A percentile compares a stretch with the other conserved stretches of the same genome.
Conservation (phyloP, 1,139 yeast genomes). For the Geotrichum bryndzae region DNA sequence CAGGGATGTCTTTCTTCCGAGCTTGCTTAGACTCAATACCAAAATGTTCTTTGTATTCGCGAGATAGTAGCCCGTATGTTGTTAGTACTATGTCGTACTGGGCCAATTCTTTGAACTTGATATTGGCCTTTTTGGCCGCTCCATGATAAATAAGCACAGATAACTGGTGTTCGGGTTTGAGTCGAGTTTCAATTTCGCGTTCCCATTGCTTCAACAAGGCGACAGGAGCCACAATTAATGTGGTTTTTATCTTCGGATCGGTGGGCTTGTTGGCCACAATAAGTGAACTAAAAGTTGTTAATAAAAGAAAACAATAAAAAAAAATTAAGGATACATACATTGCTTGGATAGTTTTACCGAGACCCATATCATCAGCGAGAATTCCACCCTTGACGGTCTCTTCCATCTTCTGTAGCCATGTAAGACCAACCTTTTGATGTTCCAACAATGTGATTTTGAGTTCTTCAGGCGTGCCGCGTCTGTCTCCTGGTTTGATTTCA, state of each 20-base stretch:
- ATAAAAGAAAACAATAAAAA: background rate
- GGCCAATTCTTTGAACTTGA: constrained; percentile 45
- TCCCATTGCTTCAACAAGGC: constrained; percentile 81
- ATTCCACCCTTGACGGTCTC: constrained; percentile 61
- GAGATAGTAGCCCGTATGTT: constrained; percentile 66
- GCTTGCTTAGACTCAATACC: constrained; percentile 34
- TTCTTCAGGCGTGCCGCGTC: constrained; percentile 64
- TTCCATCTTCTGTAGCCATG: constrained; percentile 75
- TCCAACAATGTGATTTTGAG: constrained; percentile 61
- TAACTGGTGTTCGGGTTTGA: constrained; percentile 45
- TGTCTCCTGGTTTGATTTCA: constrained; percentile 39
- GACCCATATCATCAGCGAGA: constrained; percentile 91
- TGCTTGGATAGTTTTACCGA: constrained; percentile 86
- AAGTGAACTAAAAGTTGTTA: constrained; percentile 37
- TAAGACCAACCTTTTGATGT: constrained; percentile 81
- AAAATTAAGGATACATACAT: constrained; percentile 34
- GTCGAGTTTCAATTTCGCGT: constrained; percentile 60
- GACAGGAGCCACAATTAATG: constrained; percentile 80
- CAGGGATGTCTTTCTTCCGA: constrained; percentile 32
- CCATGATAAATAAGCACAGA: constrained; percentile 61
- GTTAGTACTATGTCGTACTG: constrained; percentile 69
- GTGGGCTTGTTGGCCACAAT: constrained; percentile 51
- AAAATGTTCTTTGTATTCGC: constrained; percentile 34
- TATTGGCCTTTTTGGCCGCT: constrained; percentile 28
- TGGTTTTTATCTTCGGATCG: constrained; percentile 43